Base-by-base conservation (phyloP, 441 rosid species). In the Isatis lusitanica region DNA sequence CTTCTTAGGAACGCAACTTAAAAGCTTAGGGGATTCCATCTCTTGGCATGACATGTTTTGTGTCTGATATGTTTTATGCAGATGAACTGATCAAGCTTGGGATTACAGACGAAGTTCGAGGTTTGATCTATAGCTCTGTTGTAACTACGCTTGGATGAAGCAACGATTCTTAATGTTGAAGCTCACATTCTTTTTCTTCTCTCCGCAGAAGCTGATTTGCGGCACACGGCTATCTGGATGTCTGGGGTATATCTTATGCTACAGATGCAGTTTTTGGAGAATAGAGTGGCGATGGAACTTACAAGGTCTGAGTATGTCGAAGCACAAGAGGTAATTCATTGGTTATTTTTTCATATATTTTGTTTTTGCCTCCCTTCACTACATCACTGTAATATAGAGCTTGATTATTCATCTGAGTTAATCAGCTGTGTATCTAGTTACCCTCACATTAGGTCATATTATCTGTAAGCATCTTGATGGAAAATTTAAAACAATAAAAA, bases 251-350 rank as follows among this genome's bases (percentile, higher is more conserved):
- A 91, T 80, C 84, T 95, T 64, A 85, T 90, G 93, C 84, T 95
- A 53, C 76, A 92, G 69, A 89, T 95, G 96, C 99, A 95, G 71
- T 95, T 92, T 80, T 91, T 92, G 71, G 99, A 95, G 84, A 92
- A 92, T 85, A 91, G 84, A 83, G 97, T 92, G 70, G 94, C 98
- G 47, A 79, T 92, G 82, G 99, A 95, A 85, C 97, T 95, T 77
- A 95, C 97, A 9, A 86, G 97, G 59, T 90, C 98, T 65, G 99
- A 90, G 73, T 95, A 89, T 84, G 88, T 88, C 36, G 93, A 86
- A 81, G 98, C 98, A 60, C 91, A 88, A 74, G 91, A 92, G 96
- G 98, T 94, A 70, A 66, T 74, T 76, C 68, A 61, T 58, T 26
- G 24, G 48, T 59, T 68, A 7, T 51, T 42, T 70, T 58, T 28